Percentiles rank a stretch among this genome's conserved stretches.
Evolutionary conservation across 2,329 filamentous ascomycete genomes (phyloP).

Genomic region (Pseudocercospora pini-densiflorae): DNA sequence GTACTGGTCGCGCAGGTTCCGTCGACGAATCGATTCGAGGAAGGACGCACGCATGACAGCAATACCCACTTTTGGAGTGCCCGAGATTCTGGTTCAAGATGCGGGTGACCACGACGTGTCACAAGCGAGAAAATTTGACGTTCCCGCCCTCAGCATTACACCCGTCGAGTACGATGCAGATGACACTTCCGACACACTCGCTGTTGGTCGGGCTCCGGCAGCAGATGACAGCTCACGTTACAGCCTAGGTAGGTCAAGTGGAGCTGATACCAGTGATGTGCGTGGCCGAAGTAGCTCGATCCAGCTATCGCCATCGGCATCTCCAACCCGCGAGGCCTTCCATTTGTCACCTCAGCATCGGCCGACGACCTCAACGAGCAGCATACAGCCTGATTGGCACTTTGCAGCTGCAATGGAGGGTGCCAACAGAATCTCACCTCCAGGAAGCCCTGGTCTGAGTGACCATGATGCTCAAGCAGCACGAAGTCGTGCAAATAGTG

Average conservation of each 20-base stretch:
- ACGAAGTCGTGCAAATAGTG: slow-evolving; percentile 67
- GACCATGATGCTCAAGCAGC: slow-evolving; percentile 30
- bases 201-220: slow-evolving; percentile 25
- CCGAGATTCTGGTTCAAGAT: slow-evolving; percentile 88
- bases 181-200: slow-evolving; percentile 38
- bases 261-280: slow-evolving; percentile 7
- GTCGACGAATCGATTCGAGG: slow-evolving; percentile 73
- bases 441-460: slow-evolving; percentile 31
- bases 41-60: slow-evolving; percentile 75
- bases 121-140: slow-evolving; percentile 38
- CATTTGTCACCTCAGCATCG: slow-evolving; percentile 31
- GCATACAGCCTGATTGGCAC: slow-evolving; percentile 50
- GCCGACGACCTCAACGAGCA: slow-evolving; percentile 32
- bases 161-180: slow-evolving; percentile 37
- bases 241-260: slow-evolving; percentile 2
- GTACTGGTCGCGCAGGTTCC: slow-evolving; percentile 85
- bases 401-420: slow-evolving; percentile 50
- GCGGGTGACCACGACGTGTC: slow-evolving; percentile 59
- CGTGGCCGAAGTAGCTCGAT: slow-evolving; percentile 38
- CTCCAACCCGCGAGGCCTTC: slow-evolving; percentile 27
- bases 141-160: slow-evolving; percentile 39
- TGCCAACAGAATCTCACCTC: slow-evolving; percentile 39
- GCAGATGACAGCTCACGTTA: slow-evolving; percentile 2
- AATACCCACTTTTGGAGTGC: slow-evolving; percentile 79
- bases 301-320: slow-evolving; percentile 32